These are phyloP conservation scores for Platanthera zijinensis DNA, from an alignment of 106 monocot genomes.

Conservation along the genomic window DNA sequence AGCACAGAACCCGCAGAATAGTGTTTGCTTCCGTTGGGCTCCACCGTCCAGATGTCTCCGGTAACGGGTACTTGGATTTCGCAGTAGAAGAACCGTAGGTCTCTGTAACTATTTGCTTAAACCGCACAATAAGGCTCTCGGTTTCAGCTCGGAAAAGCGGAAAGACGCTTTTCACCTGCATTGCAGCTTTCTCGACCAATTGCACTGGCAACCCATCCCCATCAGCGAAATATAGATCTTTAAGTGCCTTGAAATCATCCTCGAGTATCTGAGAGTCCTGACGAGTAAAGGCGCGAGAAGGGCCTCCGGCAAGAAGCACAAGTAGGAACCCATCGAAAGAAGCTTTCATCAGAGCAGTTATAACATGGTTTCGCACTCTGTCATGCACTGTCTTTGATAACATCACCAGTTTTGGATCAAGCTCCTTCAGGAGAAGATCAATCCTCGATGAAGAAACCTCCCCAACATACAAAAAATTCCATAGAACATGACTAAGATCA, in stretches of 20 bases:
- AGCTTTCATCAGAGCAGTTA: slow-evolving; percentile 76
- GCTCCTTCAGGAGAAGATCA: slow-evolving; percentile 54
- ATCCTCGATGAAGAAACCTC: slow-evolving; percentile 55
- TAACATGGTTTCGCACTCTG: slow-evolving; percentile 44
- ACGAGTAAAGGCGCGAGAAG: slow-evolving; percentile 39
- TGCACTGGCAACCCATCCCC: slow-evolving; percentile 67
- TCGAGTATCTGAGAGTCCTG: slow-evolving; percentile 54
- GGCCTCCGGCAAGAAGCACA: slow-evolving; percentile 63
- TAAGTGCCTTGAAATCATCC: slow-evolving; percentile 55
- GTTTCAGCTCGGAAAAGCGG: slow-evolving; percentile 45
- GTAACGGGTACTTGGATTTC: slow-evolving; percentile 46
- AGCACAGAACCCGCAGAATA: slow-evolving; percentile 65
- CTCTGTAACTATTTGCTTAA: slow-evolving; percentile 33
- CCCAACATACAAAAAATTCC: slow-evolving; percentile 65
- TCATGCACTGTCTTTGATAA: slow-evolving; percentile 64
- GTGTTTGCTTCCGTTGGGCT: slow-evolving; percentile 81
- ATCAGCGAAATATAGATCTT: slow-evolving; percentile 53
- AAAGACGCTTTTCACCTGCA: slow-evolving; percentile 41
- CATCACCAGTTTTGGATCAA: slow-evolving; percentile 64
- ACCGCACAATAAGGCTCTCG: slow-evolving; percentile 43
- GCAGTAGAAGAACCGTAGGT: slow-evolving; percentile 20
- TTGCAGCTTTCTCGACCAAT: slow-evolving; percentile 57
- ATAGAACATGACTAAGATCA: slow-evolving; percentile 71
- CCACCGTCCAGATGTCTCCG: slow-evolving; percentile 73
- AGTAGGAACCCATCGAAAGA: slow-evolving; percentile 61